Evolutionary conservation across 768 basidiomycete species (phyloP).

Genomic region (Rhodotorula paludigena): DNA sequence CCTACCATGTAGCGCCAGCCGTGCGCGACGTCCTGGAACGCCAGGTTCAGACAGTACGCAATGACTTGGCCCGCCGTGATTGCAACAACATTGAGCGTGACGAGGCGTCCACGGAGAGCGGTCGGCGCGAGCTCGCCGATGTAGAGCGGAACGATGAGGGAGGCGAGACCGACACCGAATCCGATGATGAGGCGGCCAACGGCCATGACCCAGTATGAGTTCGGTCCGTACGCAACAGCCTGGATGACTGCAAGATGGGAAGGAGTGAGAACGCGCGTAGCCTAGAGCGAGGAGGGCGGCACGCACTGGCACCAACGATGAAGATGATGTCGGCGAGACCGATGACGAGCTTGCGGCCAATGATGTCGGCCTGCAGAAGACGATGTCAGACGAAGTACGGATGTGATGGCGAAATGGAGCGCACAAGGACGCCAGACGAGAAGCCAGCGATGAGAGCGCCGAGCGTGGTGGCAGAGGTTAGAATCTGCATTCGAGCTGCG

Average conservation of each 20-base stretch:
- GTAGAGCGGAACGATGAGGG: constrained; percentile 73
- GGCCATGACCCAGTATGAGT: constrained; percentile 54
- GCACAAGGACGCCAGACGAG: constrained; percentile 28
- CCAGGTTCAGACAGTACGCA: constrained; percentile 56
- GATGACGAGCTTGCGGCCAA: constrained; percentile 39
- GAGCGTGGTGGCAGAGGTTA: constrained; percentile 38
- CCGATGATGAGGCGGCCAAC: constrained; percentile 71
- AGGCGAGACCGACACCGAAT: constrained; percentile 50
- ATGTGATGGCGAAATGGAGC: rapidly evolving
- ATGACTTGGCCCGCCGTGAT: constrained; percentile 77
- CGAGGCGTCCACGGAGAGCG: constrained; percentile 66
- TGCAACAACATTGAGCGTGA: constrained; percentile 73
- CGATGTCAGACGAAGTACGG: neutral
- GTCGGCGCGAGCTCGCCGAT: constrained; percentile 79
- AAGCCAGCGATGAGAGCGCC: constrained; percentile 38
- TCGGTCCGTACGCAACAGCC: constrained; percentile 25
- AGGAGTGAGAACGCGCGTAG: neutral
- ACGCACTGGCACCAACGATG: constrained; percentile 31
- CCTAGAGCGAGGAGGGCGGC: too few relatives aligned
- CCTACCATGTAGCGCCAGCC: constrained; percentile 87
- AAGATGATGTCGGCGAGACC: constrained; percentile 33
- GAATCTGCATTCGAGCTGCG: constrained; percentile 4
- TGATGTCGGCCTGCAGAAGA: constrained; percentile 13
- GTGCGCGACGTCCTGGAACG: constrained; percentile 49
- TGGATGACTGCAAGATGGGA: constrained; percentile 24